Percentiles rank a stretch among this genome's conserved stretches.
phyloP scores from a whole-genome alignment of 176 grass and related monocot genomes.

The Juncus effusus region DNA sequence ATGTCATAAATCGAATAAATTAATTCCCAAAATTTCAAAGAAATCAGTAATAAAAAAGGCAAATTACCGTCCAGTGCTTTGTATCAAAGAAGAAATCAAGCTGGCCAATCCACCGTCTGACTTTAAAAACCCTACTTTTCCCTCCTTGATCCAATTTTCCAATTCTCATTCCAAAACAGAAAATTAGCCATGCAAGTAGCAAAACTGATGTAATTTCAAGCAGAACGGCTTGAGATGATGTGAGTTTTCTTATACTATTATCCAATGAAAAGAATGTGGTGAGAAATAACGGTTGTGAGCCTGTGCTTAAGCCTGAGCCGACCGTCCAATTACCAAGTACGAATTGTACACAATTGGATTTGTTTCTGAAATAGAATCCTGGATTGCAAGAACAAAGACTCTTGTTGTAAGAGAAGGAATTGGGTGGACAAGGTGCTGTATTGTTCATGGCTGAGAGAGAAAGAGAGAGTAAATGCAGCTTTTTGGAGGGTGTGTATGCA shows the following conservation, averaged over 20 bases:
- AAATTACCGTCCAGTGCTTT: conserved; percentile 63
- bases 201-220: conserved; percentile 46
- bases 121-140: conserved; percentile 43
- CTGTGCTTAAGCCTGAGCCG: conserved; percentile 39
- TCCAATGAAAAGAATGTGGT: conserved; percentile 60
- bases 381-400: conserved; percentile 77
- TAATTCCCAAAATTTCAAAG: not conserved
- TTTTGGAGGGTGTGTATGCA: not conserved
- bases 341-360: conserved; percentile 21
- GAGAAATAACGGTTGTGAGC: conserved; percentile 56
- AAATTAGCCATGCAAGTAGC: conserved; percentile 65
- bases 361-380: conserved; percentile 52
- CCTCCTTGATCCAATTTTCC: conserved; percentile 22
- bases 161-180: conserved; percentile 49
- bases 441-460: not conserved
- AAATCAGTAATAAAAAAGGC: not conserved
- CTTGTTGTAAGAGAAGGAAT: conserved; percentile 60
- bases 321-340: conserved; percentile 56
- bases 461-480: conserved; percentile 1
- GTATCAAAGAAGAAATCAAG: conserved; percentile 74
- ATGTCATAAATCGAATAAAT: not conserved
- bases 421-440: not conserved
- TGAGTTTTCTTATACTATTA: conserved; percentile 59
- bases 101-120: conserved; percentile 71
- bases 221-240: conserved; percentile 89